Conservation (phyloP, 2,329 filamentous ascomycete genomes). For the Calcarisporium arbuscula region DNA sequence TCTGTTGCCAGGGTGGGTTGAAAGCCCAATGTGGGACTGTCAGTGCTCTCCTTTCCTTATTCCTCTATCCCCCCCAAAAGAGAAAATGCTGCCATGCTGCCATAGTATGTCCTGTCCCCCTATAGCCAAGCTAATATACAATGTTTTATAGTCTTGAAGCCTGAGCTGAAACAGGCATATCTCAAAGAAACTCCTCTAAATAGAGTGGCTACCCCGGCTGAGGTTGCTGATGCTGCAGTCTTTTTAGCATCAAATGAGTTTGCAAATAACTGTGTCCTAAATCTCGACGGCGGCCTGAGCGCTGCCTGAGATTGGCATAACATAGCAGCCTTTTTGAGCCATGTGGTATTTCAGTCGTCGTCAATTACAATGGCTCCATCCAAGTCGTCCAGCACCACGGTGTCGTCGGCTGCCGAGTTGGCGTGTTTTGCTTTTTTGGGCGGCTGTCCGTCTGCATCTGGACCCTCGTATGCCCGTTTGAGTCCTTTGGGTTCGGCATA, state of each 20-base stretch:
- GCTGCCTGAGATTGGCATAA: constrained; percentile 41
- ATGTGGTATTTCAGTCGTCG: constrained; percentile 40
- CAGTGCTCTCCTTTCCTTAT: constrained; percentile 20
- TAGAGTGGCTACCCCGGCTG: constrained; percentile 62
- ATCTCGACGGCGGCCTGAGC: constrained; percentile 78
- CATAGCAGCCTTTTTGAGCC: constrained; percentile 6
- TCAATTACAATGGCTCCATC: constrained; percentile 62
- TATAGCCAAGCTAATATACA: constrained; percentile 33
- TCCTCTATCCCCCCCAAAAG: constrained; percentile 6
- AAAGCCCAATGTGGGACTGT: constrained; percentile 75
- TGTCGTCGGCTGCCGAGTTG: constrained; percentile 28
- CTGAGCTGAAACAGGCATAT: constrained; percentile 28
- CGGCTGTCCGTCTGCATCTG: constrained; percentile 35
- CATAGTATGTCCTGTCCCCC: too few species aligned
- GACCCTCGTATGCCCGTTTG: constrained; percentile 42
- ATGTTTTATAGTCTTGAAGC: constrained; percentile 27
- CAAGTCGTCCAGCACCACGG: constrained; percentile 47
- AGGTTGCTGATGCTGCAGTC: constrained; percentile 75
- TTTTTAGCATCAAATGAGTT: constrained; percentile 76
- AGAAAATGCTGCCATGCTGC: too few species aligned
- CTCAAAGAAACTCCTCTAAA: constrained; percentile 51
- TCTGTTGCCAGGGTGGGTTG: constrained; percentile 75
- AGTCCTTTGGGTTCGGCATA: constrained; percentile 25
- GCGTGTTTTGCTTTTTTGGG: constrained; percentile 44
- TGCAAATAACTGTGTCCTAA: constrained; percentile 81